Evolutionary conservation across 768 basidiomycete genomes (phyloP).

Genomic region (Boletellus emodensis): DNA sequence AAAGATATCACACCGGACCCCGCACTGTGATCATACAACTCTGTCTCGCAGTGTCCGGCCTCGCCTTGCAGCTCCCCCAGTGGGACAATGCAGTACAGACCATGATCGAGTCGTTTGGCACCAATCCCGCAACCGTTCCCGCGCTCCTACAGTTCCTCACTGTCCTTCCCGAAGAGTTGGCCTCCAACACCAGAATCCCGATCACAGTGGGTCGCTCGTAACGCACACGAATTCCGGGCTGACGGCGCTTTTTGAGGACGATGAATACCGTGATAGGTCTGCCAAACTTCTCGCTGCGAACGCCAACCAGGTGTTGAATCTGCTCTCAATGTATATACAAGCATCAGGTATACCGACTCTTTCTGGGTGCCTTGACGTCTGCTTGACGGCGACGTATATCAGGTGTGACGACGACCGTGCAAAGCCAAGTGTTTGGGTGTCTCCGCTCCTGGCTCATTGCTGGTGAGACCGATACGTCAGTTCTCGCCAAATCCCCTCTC

Average conservation of each 20-base stretch:
- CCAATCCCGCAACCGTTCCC: conserved; percentile 78
- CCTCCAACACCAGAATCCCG: conserved; percentile 80
- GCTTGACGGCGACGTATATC: conserved; percentile 1
- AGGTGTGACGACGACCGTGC: conserved; percentile 82
- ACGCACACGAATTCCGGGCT: conserved; percentile 1
- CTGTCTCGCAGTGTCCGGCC: conserved; percentile 83
- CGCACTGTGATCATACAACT: conserved; percentile 84
- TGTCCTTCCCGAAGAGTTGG: conserved; percentile 85
- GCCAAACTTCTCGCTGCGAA: conserved; percentile 61
- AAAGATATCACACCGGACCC: conserved; percentile 70
- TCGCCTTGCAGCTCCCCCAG: conserved; percentile 82
- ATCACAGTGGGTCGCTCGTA: conserved; percentile 62
- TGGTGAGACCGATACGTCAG: conserved; percentile 68
- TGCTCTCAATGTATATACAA: conserved; percentile 84
- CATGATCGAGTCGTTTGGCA: conserved; percentile 83
- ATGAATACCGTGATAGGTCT: conserved; percentile 66
- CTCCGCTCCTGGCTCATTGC: conserved; percentile 84
- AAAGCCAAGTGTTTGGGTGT: conserved; percentile 78
- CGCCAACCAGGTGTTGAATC: conserved; percentile 64
- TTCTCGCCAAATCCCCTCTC: conserved; percentile 72
- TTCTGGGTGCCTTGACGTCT: background rate
- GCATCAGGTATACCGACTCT: conserved; percentile 63
- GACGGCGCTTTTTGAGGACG: conserved; percentile 48
- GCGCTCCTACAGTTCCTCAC: conserved; percentile 86
- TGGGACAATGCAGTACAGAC: conserved; percentile 80